Percentiles rank a stretch among this genome's conserved stretches.
Conservation (phyloP, 1,284 basidiomycete species). For the Ustilago curta region DNA sequence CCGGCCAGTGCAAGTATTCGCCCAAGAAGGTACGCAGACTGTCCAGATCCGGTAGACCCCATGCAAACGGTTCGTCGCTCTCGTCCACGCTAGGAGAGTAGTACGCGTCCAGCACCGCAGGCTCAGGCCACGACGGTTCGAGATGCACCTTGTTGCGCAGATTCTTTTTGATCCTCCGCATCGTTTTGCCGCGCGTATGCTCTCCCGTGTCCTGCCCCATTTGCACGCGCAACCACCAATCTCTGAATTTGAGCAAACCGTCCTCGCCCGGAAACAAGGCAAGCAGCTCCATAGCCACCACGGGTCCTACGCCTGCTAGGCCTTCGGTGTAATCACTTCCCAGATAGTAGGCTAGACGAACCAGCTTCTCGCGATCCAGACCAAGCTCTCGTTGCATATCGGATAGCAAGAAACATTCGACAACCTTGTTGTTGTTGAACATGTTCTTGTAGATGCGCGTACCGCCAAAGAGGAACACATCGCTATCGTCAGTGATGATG, state of each 20-base stretch:
- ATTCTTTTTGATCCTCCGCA: constrained; percentile 65
- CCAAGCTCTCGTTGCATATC: constrained; percentile 91
- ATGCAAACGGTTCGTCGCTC: constrained; percentile 93
- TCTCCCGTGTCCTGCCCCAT: constrained; percentile 80
- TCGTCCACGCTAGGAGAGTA: constrained; percentile 88
- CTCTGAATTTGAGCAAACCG: constrained; percentile 85
- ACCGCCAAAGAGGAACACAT: constrained; percentile 97
- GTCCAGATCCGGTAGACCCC: constrained; percentile 95
- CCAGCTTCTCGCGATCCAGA: constrained; percentile 85
- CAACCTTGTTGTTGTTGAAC: constrained; percentile 99
- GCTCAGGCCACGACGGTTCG: constrained; percentile 86
- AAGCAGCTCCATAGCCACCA: constrained; percentile 86
- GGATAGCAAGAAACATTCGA: constrained; percentile 88
- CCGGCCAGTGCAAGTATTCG: constrained; percentile 86
- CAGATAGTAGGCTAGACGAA: constrained; percentile 89
- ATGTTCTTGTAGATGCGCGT: constrained; percentile 96
- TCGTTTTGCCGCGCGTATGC: constrained; percentile 73
- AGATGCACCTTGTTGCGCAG: constrained; percentile 77
- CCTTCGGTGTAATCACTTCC: constrained; percentile 99
- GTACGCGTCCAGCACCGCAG: constrained; percentile 86
- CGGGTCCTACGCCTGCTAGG: constrained; percentile 91
- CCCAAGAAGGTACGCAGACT: constrained; percentile 78
- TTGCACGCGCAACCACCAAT: constrained; percentile 97
- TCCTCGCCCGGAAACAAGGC: constrained; percentile 71
- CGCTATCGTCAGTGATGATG: constrained; percentile 98